Percentiles rank a stretch among this genome's conserved stretches.
Evolutionary conservation across 768 basidiomycete genomes (phyloP).

Genomic region (Lentinula lateritia): DNA sequence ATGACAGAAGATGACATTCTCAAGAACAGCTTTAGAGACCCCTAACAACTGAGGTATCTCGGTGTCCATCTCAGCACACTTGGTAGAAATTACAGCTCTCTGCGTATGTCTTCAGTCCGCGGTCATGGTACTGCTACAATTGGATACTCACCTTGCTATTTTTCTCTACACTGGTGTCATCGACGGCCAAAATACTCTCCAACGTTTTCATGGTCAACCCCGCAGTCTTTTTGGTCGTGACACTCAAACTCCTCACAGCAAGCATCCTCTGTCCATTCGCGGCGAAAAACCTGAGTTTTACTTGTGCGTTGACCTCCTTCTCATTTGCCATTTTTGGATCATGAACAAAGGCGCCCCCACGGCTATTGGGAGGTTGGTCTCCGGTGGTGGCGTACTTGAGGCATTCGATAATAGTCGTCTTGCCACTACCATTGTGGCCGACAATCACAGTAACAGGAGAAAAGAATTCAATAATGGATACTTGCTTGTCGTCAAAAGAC

Average conservation of each 20-base stretch:
- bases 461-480: conserved; percentile 94
- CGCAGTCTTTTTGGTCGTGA: conserved; percentile 85
- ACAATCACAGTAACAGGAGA: conserved; percentile 97
- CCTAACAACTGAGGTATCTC: conserved; percentile 93
- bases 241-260: conserved; percentile 84
- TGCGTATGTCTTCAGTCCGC: conserved; percentile 21
- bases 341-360: conserved; percentile 97
- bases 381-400: conserved; percentile 99
- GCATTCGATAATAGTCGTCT: conserved; percentile 99
- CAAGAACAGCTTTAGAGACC: conserved; percentile 96
- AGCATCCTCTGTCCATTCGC: conserved; percentile 89
- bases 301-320: conserved; percentile 98
- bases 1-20: conserved; percentile 99
- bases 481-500: conserved; percentile 93
- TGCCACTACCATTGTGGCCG: conserved; percentile 97
- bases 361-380: conserved; percentile 94
- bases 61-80: conserved; percentile 93
- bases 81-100: conserved; percentile 90
- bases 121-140: background rate
- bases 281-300: conserved; percentile 88
- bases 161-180: conserved; percentile 59
- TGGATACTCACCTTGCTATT: conserved; percentile 63
- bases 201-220: conserved; percentile 96
- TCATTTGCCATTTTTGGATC: conserved; percentile 99
- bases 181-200: conserved; percentile 80